Conservation (phyloP, 73 alveolate species). For the Symbiodinium pilosum region DNA sequence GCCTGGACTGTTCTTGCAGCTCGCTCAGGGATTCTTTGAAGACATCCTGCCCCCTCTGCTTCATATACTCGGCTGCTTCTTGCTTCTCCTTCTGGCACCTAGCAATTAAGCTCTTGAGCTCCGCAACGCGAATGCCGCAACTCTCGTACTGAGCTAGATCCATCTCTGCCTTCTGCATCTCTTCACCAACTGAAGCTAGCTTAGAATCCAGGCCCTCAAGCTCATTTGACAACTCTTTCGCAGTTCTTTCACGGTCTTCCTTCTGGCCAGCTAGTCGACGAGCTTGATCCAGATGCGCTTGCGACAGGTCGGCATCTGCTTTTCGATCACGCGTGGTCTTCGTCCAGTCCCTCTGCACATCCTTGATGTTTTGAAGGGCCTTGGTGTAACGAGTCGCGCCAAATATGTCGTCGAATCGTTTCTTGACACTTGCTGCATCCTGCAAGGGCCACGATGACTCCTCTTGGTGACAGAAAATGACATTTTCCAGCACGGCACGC, state of each 20-base stretch:
- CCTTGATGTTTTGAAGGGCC: constrained; percentile 98
- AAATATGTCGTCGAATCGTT: constrained; percentile 98
- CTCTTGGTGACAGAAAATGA: constrained; percentile 99
- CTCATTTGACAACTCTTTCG: constrained; percentile 36
- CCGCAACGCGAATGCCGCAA: constrained; percentile 78
- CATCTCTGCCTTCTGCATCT: constrained; percentile 94
- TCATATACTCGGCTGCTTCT: constrained; percentile 32
- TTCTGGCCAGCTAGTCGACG: constrained; percentile 59
- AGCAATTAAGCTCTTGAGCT: constrained; percentile 57
- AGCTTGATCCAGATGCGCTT: constrained; percentile 97
- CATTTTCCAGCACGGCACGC: constrained; percentile 98
- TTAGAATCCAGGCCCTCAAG: constrained; percentile 96
- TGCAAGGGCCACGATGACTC: constrained; percentile 99
- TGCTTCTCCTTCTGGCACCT: constrained; percentile 42
- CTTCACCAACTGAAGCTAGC: constrained; percentile 95
- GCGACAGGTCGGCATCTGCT: constrained; percentile 97
- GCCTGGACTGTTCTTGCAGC: constrained; percentile 49
- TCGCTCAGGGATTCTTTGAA: constrained; percentile 48
- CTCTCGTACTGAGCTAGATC: constrained; percentile 88
- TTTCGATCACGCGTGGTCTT: constrained; percentile 97
- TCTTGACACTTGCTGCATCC: constrained; percentile 98
- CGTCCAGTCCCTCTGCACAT: constrained; percentile 96
- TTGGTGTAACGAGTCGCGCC: constrained; percentile 98
- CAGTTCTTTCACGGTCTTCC: constrained; percentile 71
- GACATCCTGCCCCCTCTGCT: constrained; percentile 48